phyloP scores from a whole-genome alignment of 2,329 filamentous ascomycete genomes.

The Aspergillus sp. region DNA sequence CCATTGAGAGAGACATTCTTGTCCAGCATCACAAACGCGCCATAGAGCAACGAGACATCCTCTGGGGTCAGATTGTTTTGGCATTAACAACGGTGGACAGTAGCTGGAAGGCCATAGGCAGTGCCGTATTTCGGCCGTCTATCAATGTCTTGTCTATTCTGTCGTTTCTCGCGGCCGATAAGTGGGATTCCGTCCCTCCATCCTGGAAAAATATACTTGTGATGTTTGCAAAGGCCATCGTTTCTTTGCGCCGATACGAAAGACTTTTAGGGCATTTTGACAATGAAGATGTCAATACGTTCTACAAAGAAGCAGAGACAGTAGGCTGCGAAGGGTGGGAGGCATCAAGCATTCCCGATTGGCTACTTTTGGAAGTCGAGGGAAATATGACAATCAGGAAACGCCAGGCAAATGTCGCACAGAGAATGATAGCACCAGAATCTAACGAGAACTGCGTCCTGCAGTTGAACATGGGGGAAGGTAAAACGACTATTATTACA shows the following conservation, averaged over 20 bases:
- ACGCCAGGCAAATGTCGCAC: not conserved
- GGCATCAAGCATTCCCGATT: not conserved
- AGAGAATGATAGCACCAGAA: not conserved
- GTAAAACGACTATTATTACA: conserved; percentile 9
- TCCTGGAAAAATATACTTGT: conserved; percentile 7
- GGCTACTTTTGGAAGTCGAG: conserved; percentile 14
- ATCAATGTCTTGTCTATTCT: not conserved
- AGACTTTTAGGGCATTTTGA: conserved; percentile 8
- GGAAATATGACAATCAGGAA: conserved; percentile 6
- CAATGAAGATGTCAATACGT: conserved; percentile 6
- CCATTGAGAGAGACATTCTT: not conserved
- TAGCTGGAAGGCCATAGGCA: not conserved
- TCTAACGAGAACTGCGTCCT: not conserved
- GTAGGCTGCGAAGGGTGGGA: conserved; percentile 3
- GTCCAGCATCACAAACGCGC: not conserved
- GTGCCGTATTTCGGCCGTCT: not conserved
- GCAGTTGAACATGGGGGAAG: conserved; percentile 9
- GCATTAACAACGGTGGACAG: not conserved
- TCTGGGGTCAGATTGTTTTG: not conserved
- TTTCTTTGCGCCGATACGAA: conserved; percentile 6
- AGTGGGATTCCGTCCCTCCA: conserved; percentile 1
- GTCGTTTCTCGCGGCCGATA: not conserved
- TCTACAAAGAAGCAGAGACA: conserved; percentile 13
- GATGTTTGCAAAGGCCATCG: conserved; percentile 4
- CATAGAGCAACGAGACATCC: not conserved